phyloP scores from a whole-genome alignment of 2,329 filamentous ascomycete species.

The Colletotrichum shisoi region DNA sequence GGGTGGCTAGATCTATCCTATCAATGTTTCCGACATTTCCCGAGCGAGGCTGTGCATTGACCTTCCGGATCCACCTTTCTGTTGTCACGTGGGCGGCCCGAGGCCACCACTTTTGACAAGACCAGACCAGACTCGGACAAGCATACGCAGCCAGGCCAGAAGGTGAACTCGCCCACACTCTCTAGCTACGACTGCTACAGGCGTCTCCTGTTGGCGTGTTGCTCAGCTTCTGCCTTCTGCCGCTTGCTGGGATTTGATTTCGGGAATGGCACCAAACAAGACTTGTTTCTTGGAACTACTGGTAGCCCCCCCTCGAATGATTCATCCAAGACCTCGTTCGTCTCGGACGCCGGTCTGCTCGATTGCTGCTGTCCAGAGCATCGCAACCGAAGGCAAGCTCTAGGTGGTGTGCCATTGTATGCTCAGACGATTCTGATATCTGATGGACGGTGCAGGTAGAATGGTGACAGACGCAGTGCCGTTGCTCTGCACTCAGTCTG shows the following conservation, averaged over 20 bases:
- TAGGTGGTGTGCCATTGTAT: constrained; percentile 19
- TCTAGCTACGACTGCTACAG: constrained; percentile 14
- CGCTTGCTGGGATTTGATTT: constrained; percentile 22
- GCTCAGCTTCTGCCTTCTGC: constrained; percentile 16
- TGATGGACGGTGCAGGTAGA: constrained; percentile 31
- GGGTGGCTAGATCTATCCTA: too few relatives aligned
- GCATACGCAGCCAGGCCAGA: constrained; percentile 25
- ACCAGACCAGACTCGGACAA: constrained; percentile 27
- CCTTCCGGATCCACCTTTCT: too few relatives aligned
- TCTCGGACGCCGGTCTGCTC: constrained; percentile 30
- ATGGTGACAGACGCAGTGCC: constrained; percentile 29
- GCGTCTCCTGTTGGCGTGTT: constrained; percentile 2
- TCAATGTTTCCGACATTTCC: too few relatives aligned
- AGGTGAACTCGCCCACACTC: not conserved
- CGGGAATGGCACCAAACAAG: constrained; percentile 16
- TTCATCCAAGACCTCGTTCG: constrained; percentile 17
- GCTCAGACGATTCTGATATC: constrained; percentile 37
- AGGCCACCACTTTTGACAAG: too few relatives aligned
- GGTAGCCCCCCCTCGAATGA: constrained; percentile 24
- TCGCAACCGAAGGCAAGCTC: constrained; percentile 15
- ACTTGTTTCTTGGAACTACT: constrained; percentile 35
- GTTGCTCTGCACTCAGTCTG: constrained; percentile 37
- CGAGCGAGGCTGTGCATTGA: too few relatives aligned
- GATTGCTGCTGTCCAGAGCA: constrained; percentile 16
- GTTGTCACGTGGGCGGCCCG: too few relatives aligned